Evolutionary conservation across 2,329 filamentous ascomycete species (phyloP).

Genomic region (Calonectria pauciramosa): DNA sequence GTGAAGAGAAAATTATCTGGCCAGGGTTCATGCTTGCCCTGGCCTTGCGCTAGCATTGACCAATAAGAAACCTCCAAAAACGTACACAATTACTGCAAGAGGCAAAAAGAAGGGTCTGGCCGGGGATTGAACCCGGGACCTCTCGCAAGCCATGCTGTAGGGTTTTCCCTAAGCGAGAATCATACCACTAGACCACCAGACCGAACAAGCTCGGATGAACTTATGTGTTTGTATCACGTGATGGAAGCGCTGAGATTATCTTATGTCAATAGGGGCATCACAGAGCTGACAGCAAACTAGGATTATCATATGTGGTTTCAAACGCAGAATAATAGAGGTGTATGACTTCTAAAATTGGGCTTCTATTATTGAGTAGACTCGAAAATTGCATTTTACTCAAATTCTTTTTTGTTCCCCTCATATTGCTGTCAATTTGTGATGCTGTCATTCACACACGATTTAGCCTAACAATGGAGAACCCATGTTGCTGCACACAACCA

Average conservation of each 20-base stretch:
- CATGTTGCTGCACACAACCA: too few species aligned
- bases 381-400: too few species aligned
- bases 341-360: too few species aligned
- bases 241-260: neutral
- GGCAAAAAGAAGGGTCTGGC: slow-evolving; percentile 54
- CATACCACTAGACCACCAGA: slow-evolving; percentile 77
- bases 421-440: too few species aligned
- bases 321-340: too few species aligned
- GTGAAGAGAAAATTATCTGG: neutral
- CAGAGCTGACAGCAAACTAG: too few species aligned
- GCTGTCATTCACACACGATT: too few species aligned
- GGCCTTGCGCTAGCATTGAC: neutral
- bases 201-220: slow-evolving; percentile 35
- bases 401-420: too few species aligned
- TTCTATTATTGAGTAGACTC: too few species aligned
- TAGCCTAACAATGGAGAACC: too few species aligned
- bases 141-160: slow-evolving; percentile 56
- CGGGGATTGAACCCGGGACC: slow-evolving; percentile 63
- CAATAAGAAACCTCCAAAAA: neutral
- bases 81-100: neutral
- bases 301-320: too few species aligned
- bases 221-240: neutral
- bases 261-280: neutral
- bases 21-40: neutral
- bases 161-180: slow-evolving; percentile 76